Evolutionary conservation across 371 early-diverging fungal species (phyloP).

Genomic region (Chytridium lagenaria): DNA sequence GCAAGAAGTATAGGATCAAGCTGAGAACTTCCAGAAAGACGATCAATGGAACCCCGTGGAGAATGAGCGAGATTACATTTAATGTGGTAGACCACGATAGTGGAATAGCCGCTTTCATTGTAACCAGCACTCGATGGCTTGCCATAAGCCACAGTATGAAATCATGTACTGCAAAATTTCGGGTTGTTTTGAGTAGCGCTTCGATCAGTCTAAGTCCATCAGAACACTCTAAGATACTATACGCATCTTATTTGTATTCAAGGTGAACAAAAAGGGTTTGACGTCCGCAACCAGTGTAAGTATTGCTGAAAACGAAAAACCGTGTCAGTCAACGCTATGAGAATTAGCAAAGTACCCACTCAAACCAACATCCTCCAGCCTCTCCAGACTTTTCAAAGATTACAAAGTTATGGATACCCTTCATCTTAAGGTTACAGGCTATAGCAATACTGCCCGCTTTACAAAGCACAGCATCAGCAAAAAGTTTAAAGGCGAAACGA

Average conservation of each 20-base stretch:
- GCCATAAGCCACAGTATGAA: too few relatives aligned
- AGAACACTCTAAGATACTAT: too few relatives aligned
- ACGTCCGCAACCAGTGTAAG: constrained; percentile 63
- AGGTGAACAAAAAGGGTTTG: constrained; percentile 58
- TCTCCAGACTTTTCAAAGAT: constrained; percentile 12
- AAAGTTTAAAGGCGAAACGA: too few relatives aligned
- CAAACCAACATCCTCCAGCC: constrained; percentile 16
- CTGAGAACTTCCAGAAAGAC: too few relatives aligned
- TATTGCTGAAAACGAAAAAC: constrained; percentile 51
- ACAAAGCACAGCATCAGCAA: too few relatives aligned
- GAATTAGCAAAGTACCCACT: constrained; percentile 20
- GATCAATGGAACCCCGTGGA: too few relatives aligned
- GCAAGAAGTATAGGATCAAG: too few relatives aligned
- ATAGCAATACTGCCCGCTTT: constrained; percentile 8
- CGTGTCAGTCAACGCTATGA: too few relatives aligned
- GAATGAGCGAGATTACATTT: too few relatives aligned
- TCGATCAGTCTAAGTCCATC: constrained; percentile 50
- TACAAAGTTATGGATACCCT: constrained; percentile 3
- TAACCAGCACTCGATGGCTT: too few relatives aligned
- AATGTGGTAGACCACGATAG: too few relatives aligned
- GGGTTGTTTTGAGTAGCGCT: constrained; percentile 48
- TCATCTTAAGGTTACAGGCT: constrained; percentile 18
- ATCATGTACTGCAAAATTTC: constrained; percentile 63
- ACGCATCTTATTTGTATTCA: constrained; percentile 40
- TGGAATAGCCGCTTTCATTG: too few relatives aligned